Evolutionary conservation across 768 basidiomycete species (phyloP), one percentile per base, ranked within the genome.

Genomic region (Chalciporus chontae): DNA sequence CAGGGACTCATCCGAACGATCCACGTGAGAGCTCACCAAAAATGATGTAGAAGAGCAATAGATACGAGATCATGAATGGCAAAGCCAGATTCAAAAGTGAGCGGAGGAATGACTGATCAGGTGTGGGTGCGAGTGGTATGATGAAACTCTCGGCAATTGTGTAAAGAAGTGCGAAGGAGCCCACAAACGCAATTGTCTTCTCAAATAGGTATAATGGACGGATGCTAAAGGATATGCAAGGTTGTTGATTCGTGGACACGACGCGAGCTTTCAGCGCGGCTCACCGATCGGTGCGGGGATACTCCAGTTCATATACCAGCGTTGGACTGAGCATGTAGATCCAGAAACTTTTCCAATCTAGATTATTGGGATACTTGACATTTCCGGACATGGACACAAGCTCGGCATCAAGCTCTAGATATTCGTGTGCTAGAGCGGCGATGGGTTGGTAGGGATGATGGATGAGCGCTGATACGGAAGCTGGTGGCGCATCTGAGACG

Each of bases 141-240:
- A 99, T 97, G 62, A 93, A 94, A 40, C 85, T 89, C 66, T 98
- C 96, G 21, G 93, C 93, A 46, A 94, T 83, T n/a, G 84, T 84
- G 61, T 91, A 90, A 38, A 97, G 77, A n/a, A 98, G 77, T 0
- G 85, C 89, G 70, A 99, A 97, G 0, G 95, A 96, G 34, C 96
- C 96, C 65, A 96, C 91, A 9, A 93, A 95, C 21, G 94, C 96
- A 8, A 89, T 73, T 4, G 75, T 74, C 69, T 83, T 83, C 59
- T 85, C 79, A 23, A 76, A 62, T 6, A 81, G 64, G 52, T 77
- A 78, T 59, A 69, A 55, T 58, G 68, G 89, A 68, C 80, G 76
- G 31, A 68, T 68, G 24, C 67, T 68, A 15, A n/a, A 14, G 5
- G 29, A 8, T 32, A 15, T 18, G 24, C 32, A n/a, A 51, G 8